These are phyloP conservation scores for Myxozyma neotropica DNA, from an alignment of 805 yeast species.

Conservation along the genomic window DNA sequence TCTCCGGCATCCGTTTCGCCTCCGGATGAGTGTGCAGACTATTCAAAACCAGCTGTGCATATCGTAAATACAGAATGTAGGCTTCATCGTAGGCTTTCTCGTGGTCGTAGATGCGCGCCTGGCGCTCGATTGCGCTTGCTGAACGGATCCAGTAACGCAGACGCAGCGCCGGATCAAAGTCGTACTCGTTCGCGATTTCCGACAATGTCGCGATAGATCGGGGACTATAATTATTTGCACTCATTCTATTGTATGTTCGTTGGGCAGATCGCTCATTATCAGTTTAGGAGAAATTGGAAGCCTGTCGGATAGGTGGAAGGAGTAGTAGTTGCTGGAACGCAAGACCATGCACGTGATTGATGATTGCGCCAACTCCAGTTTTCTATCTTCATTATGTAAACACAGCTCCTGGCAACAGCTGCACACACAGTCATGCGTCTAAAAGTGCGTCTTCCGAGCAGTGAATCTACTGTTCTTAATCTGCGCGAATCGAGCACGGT, in stretches of 20 bases:
- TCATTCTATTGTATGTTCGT: not conserved
- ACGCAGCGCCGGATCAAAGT: conserved; percentile 55
- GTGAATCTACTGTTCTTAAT: conserved; percentile 42
- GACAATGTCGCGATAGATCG: conserved; percentile 23
- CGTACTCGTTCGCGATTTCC: conserved; percentile 52
- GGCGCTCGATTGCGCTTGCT: conserved; percentile 52
- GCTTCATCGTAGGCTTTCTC: conserved; percentile 54
- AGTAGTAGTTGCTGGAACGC: too few relatives aligned
- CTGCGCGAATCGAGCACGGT: conserved; percentile 47
- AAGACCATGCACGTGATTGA: too few relatives aligned
- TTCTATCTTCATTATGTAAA: not conserved
- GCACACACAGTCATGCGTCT: conserved; percentile 42
- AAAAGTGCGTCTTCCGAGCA: conserved; percentile 42
- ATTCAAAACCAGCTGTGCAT: conserved; percentile 58
- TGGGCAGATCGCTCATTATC: not conserved
- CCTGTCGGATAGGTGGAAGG: too few relatives aligned
- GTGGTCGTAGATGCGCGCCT: conserved; percentile 51
- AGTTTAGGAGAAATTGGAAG: too few relatives aligned
- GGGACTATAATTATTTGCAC: not conserved
- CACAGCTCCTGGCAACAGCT: not conserved
- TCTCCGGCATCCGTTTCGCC: conserved; percentile 38
- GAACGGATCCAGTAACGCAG: conserved; percentile 59
- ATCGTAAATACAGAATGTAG: conserved; percentile 59
- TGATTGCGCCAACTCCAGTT: too few relatives aligned
- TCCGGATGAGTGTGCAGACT: conserved; percentile 53